Evolutionary conservation across 2,329 filamentous ascomycete genomes (phyloP).

Genomic region (Trichoderma koningii): DNA sequence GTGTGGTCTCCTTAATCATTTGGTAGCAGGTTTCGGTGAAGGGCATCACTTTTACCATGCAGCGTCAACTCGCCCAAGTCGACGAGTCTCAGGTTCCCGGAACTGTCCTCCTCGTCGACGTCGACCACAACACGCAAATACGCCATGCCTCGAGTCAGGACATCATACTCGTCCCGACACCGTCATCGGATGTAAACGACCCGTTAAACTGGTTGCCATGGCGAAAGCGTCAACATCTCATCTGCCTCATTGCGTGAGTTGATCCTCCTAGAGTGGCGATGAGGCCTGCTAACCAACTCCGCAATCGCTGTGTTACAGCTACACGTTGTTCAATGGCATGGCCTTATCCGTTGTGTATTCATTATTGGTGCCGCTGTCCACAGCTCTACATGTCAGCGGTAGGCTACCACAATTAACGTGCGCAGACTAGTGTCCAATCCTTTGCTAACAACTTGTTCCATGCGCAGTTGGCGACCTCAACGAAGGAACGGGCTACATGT

Average conservation of each 20-base stretch:
- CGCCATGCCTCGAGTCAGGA: conserved; percentile 38
- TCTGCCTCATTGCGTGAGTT: conserved; percentile 38
- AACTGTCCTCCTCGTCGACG: conserved; percentile 46
- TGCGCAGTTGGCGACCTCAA: conserved; percentile 39
- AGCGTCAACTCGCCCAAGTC: neutral
- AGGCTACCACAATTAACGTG: neutral
- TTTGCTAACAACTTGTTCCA: neutral
- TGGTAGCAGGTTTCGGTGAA: neutral
- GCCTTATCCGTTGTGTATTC: conserved; percentile 45
- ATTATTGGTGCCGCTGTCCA: conserved; percentile 41
- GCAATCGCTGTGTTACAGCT: conserved; percentile 32
- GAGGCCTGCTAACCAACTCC: neutral
- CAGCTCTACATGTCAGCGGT: conserved; percentile 37
- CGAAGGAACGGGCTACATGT: conserved; percentile 47
- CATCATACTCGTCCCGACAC: conserved; percentile 54
- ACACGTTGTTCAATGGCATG: conserved; percentile 45
- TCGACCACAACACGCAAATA: conserved; percentile 39
- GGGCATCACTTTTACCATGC: neutral
- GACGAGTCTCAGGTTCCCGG: conserved; percentile 38
- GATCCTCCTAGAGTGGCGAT: no score
- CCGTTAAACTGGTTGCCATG: conserved; percentile 52
- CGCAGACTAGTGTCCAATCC: neutral
- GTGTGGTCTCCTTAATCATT: neutral
- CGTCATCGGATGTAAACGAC: conserved; percentile 54
- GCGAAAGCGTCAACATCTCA: conserved; percentile 34